Evolutionary conservation across 2,329 filamentous ascomycete species (phyloP).

Genomic region (Sclerotinia sclerotiorum): DNA sequence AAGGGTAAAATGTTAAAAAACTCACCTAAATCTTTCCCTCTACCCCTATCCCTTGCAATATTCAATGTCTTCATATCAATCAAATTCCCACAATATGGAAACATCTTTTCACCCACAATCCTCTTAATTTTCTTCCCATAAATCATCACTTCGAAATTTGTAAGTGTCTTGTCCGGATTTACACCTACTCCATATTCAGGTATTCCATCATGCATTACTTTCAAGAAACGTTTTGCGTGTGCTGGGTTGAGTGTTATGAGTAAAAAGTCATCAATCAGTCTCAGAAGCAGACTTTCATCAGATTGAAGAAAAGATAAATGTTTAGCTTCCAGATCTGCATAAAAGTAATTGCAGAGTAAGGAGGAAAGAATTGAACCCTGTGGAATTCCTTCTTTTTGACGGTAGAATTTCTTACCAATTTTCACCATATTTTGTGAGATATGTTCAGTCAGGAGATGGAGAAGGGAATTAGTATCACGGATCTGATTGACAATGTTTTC

Average conservation of each 20-base stretch:
- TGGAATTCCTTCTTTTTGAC: slow-evolving; percentile 85
- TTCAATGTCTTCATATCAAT: slow-evolving; percentile 76
- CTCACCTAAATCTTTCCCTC: slow-evolving; percentile 53
- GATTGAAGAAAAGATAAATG: slow-evolving; percentile 65
- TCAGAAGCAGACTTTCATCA: slow-evolving; percentile 65
- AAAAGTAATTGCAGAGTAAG: slow-evolving; percentile 92
- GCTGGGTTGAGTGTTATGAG: slow-evolving; percentile 71
- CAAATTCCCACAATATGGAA: slow-evolving; percentile 84
- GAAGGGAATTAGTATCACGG: slow-evolving; percentile 58
- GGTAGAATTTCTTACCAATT: slow-evolving; percentile 83
- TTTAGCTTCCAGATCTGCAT: slow-evolving; percentile 77
- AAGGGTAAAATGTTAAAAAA: slow-evolving; percentile 13
- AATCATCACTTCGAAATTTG: slow-evolving; percentile 73
- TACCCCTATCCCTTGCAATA: slow-evolving; percentile 66
- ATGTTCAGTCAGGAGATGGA: slow-evolving; percentile 74
- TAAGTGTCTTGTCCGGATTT: slow-evolving; percentile 74
- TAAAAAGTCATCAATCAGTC: slow-evolving; percentile 90
- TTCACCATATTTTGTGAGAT: slow-evolving; percentile 83
- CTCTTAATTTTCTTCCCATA: slow-evolving; percentile 53
- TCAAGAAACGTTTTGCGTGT: slow-evolving; percentile 71
- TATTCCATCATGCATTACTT: slow-evolving; percentile 76
- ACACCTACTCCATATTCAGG: slow-evolving; percentile 78
- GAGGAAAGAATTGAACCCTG: slow-evolving; percentile 89
- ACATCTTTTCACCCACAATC: slow-evolving; percentile 49
- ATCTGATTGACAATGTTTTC: slow-evolving; percentile 61